Percentiles rank a stretch among this genome's conserved stretches.
These are phyloP conservation scores for Angomonas deanei DNA, from an alignment of 208 protist genomes.

Conservation along the genomic window DNA sequence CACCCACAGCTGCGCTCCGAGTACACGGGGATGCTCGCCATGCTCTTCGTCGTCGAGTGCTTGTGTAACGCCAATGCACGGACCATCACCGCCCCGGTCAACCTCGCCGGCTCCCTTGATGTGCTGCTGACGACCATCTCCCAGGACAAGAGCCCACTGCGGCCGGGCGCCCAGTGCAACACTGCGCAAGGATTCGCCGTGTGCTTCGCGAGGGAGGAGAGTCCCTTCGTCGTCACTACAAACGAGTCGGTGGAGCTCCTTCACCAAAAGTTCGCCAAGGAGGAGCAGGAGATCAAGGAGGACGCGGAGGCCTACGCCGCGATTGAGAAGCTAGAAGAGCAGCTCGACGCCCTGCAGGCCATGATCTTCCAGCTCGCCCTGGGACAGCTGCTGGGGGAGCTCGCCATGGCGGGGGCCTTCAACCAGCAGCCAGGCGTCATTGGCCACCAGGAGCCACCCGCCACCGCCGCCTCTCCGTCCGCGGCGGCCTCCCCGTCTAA, in stretches of 20 bases:
- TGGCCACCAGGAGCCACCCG: neutral
- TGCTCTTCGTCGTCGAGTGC: conserved; percentile 59
- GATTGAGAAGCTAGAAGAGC: conserved; percentile 52
- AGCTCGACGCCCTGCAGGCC: conserved; percentile 63
- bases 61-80: conserved; percentile 75
- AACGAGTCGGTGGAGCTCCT: conserved; percentile 62
- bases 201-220: conserved; percentile 64
- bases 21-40: conserved; percentile 68
- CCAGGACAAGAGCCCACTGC: conserved; percentile 37
- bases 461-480: neutral
- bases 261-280: conserved; percentile 36
- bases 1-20: conserved; percentile 42
- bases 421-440: neutral
- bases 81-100: conserved; percentile 23
- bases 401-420: conserved; percentile 20
- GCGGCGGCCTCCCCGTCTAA: conserved; percentile 1
- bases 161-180: conserved; percentile 28
- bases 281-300: conserved; percentile 38
- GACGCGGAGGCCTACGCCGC: conserved; percentile 42
- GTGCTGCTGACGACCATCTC: conserved; percentile 47
- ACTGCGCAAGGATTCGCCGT: conserved; percentile 62
- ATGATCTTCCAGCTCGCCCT: conserved; percentile 71
- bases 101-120: conserved; percentile 30
- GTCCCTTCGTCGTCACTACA: conserved; percentile 38
- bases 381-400: conserved; percentile 60